Evolutionary conservation across 768 basidiomycete species (phyloP).

Genomic region (Boletus rubescentipes): DNA sequence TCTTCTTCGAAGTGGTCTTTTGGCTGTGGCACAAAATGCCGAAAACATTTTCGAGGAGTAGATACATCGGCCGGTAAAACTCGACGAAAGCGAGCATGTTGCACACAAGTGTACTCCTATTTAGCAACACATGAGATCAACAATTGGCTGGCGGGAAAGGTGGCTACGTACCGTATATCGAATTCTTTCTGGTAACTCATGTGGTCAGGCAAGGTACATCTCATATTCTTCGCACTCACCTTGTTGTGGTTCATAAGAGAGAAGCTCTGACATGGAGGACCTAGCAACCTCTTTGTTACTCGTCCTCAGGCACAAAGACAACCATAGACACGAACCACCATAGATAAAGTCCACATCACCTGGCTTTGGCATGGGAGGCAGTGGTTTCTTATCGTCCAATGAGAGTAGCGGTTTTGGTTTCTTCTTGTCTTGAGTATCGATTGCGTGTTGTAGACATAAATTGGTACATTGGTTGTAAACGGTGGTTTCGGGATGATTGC

Average conservation of each 20-base stretch:
- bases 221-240: slow-evolving; percentile 35
- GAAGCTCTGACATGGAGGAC: slow-evolving; percentile 78
- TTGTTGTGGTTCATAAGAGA: slow-evolving; percentile 61
- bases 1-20: slow-evolving; percentile 37
- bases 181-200: slow-evolving; percentile 44
- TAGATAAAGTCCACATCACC: slow-evolving; percentile 70
- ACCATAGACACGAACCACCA: slow-evolving; percentile 49
- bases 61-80: slow-evolving; percentile 57
- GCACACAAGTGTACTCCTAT: slow-evolving; percentile 59
- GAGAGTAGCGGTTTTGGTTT: slow-evolving; percentile 40
- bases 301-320: background rate
- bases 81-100: slow-evolving; percentile 74
- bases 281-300: slow-evolving; percentile 33
- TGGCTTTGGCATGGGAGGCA: slow-evolving; percentile 51
- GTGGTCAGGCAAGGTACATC: background rate
- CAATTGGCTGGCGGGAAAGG: background rate
- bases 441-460: slow-evolving; percentile 55
- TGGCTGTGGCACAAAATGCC: slow-evolving; percentile 58
- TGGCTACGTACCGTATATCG: slow-evolving; percentile 50
- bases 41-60: slow-evolving; percentile 72
- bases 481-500: slow-evolving; percentile 56
- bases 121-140: background rate
- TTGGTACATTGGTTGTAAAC: slow-evolving; percentile 71
- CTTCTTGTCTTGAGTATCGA: slow-evolving; percentile 45
- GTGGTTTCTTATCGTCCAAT: slow-evolving; percentile 39